Evolutionary conservation across 352 stramenopile species (phyloP).

Genomic region (Elongisporangium anandrum): DNA sequence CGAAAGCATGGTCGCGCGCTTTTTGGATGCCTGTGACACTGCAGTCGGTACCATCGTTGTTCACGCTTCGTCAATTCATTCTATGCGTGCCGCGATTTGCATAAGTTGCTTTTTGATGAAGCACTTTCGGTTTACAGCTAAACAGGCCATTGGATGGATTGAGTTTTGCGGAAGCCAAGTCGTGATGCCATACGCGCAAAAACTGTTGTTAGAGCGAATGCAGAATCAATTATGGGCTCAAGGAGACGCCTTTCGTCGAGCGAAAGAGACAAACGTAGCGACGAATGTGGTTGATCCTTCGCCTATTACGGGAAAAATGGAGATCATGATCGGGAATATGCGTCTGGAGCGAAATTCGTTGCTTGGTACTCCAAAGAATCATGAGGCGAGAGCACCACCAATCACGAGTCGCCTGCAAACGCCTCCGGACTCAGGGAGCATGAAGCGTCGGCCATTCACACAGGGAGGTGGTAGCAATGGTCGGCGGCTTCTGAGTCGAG

Average conservation of each 20-base stretch:
- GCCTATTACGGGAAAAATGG: constrained; percentile 6
- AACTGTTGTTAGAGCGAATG: constrained; percentile 89
- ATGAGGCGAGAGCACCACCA: constrained; percentile 15
- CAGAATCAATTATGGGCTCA: constrained; percentile 73
- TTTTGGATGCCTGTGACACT: constrained; percentile 89
- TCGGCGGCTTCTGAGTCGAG: constrained; percentile 25
- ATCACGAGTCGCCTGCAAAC: constrained; percentile 12
- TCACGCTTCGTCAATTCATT: constrained; percentile 66
- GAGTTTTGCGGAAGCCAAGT: constrained; percentile 88
- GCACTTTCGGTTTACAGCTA: constrained; percentile 92
- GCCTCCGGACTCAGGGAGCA: background rate
- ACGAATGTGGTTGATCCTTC: background rate
- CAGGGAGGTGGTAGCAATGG: constrained; percentile 27
- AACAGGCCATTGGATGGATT: constrained; percentile 94
- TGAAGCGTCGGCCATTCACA: constrained; percentile 38
- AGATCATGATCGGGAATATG: constrained; percentile 69
- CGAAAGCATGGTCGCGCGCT: constrained; percentile 68
- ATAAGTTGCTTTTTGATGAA: constrained; percentile 99
- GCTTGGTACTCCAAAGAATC: constrained; percentile 40
- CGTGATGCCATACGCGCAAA: constrained; percentile 77
- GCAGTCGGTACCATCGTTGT: constrained; percentile 48
- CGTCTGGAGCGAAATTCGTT: constrained; percentile 47
- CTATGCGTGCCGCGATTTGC: constrained; percentile 87
- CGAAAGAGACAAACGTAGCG: constrained; percentile 5
- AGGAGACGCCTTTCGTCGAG: constrained; percentile 34